phyloP scores from a whole-genome alignment of 2,329 filamentous ascomycete species.

The Hypoxylon sp. region DNA sequence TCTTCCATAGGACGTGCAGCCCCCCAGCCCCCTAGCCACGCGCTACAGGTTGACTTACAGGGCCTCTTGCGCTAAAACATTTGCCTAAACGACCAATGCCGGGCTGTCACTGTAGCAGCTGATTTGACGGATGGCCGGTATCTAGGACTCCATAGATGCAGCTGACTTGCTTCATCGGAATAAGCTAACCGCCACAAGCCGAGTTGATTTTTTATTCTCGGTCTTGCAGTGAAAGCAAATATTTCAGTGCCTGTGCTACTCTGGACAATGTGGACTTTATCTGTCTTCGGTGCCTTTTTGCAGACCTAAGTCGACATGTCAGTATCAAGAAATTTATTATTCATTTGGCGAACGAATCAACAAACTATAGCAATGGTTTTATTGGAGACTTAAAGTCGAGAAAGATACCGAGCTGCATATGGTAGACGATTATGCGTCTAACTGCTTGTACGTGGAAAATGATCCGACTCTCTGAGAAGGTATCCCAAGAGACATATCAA shows the following conservation, averaged over 20 bases:
- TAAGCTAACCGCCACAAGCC: constrained; percentile 33
- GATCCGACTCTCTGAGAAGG: not conserved
- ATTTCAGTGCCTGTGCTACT: not conserved
- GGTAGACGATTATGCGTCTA: constrained; percentile 23
- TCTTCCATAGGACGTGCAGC: constrained; percentile 20
- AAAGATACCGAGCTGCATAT: constrained; percentile 15
- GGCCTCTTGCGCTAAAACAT: constrained; percentile 26
- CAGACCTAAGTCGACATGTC: no score
- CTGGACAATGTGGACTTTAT: no score
- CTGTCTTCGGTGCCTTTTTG: no score
- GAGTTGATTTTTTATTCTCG: constrained; percentile 13
- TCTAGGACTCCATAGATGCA: constrained; percentile 21
- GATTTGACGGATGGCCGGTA: constrained; percentile 20
- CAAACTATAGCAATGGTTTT: no score
- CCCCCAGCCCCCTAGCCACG: constrained; percentile 18
- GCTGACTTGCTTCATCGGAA: constrained; percentile 30
- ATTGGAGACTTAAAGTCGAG: no score
- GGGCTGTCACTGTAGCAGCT: constrained; percentile 21
- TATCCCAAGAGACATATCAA: constrained; percentile 15
- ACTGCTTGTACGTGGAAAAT: constrained; percentile 21
- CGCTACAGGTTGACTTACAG: constrained; percentile 22
- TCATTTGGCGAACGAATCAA: no score
- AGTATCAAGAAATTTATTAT: no score
- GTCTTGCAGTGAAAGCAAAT: not conserved
- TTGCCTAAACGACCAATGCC: constrained; percentile 22